Percentiles rank a stretch among this genome's conserved stretches.
phyloP scores from a whole-genome alignment of 805 yeast genomes.

The Ogataea paradorogensis region DNA sequence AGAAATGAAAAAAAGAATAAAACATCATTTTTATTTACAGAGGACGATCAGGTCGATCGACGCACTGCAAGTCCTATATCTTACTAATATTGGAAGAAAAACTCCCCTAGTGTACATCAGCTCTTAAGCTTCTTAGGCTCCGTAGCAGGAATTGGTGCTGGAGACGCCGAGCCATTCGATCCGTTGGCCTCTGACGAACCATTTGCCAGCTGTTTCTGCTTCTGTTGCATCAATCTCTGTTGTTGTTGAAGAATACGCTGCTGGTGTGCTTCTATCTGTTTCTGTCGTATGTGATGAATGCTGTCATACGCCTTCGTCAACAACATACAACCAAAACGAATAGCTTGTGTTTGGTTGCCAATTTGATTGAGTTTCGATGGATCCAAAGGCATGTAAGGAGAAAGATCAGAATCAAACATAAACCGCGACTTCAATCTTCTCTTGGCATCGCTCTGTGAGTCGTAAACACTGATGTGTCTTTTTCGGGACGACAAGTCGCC shows the following conservation, averaged over 20 bases:
- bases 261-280: conserved; percentile 46
- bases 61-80: conserved; percentile 4
- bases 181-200: conserved; percentile 1
- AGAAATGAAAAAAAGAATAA: neutral
- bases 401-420: conserved; percentile 47
- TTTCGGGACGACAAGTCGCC: conserved; percentile 10
- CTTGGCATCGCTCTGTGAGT: conserved; percentile 31
- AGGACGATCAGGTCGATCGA: conserved; percentile 4
- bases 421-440: conserved; percentile 47
- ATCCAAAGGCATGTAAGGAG: conserved; percentile 55
- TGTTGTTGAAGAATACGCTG: conserved; percentile 32
- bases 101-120: conserved; percentile 9
- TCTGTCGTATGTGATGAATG: conserved; percentile 74
- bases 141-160: conserved; percentile 2
- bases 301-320: conserved; percentile 82
- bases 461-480: conserved; percentile 33
- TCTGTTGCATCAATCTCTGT: conserved; percentile 34
- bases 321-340: conserved; percentile 89
- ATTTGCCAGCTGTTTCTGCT: conserved; percentile 30
- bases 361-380: conserved; percentile 83
- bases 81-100: conserved; percentile 1
- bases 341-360: conserved; percentile 80
- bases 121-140: conserved; percentile 7
- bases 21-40: neutral
- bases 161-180: conserved; percentile 5